These are phyloP conservation scores for Hippophae rhamnoides DNA, from an alignment of 306 rosid species.

Conservation along the genomic window DNA sequence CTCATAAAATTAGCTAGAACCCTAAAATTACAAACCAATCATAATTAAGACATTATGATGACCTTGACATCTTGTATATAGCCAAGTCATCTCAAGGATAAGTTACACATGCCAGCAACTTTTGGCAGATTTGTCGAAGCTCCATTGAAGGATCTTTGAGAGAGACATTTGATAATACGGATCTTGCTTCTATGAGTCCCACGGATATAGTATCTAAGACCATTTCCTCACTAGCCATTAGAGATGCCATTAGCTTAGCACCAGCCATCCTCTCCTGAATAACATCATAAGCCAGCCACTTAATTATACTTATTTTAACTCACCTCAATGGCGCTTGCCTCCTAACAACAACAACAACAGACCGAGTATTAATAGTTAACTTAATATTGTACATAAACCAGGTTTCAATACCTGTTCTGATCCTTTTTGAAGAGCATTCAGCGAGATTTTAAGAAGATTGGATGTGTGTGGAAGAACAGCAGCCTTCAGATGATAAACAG, in stretches of 20 bases:
- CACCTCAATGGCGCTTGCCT: too few species aligned
- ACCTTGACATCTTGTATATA: neutral
- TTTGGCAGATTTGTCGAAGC: slow-evolving; percentile 53
- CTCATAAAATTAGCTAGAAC: too few species aligned
- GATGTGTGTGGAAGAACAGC: slow-evolving; percentile 49
- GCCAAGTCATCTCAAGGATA: slow-evolving; percentile 27
- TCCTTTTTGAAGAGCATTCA: slow-evolving; percentile 48
- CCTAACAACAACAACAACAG: too few species aligned
- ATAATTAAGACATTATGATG: too few species aligned
- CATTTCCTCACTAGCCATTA: slow-evolving; percentile 75
- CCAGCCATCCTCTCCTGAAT: slow-evolving; percentile 77
- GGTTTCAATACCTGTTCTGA: slow-evolving; percentile 51
- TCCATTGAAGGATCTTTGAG: slow-evolving; percentile 52
- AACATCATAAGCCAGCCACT: slow-evolving; percentile 9
- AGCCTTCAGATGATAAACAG: slow-evolving; percentile 71
- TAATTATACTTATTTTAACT: neutral
- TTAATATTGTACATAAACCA: neutral
- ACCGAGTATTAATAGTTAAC: neutral
- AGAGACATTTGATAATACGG: slow-evolving; percentile 46
- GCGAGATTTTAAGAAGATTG: slow-evolving; percentile 55
- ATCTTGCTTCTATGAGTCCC: slow-evolving; percentile 59
- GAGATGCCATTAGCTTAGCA: slow-evolving; percentile 78
- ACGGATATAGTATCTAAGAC: slow-evolving; percentile 56
- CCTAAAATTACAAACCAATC: too few species aligned
- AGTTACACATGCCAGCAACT: slow-evolving; percentile 62